phyloP scores from a whole-genome alignment of 768 basidiomycete species.

The Kondoa subrosea region DNA sequence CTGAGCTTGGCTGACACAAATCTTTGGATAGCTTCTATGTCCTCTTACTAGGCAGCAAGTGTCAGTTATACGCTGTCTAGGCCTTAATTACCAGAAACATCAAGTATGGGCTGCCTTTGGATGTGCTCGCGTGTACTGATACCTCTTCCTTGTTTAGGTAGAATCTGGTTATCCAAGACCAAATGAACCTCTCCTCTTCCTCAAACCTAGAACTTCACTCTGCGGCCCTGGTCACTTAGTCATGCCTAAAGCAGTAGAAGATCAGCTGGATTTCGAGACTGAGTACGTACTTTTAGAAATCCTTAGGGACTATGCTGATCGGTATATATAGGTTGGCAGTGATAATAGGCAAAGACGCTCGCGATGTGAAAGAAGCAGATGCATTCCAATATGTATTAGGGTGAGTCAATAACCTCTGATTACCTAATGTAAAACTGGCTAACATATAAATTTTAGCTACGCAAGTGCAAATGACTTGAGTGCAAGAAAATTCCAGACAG shows the following conservation, averaged over 20 bases:
- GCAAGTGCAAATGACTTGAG: slow-evolving; percentile 33
- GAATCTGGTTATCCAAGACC: slow-evolving; percentile 22
- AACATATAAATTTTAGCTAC: not conserved
- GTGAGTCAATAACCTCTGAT: slow-evolving; percentile 13
- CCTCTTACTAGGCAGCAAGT: slow-evolving; percentile 20
- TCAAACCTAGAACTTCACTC: slow-evolving; percentile 27
- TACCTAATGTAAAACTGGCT: not conserved
- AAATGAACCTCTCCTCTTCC: slow-evolving; percentile 25
- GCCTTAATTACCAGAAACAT: slow-evolving; percentile 27
- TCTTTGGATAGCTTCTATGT: slow-evolving; percentile 21
- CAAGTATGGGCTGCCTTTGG: slow-evolving; percentile 14
- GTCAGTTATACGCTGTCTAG: slow-evolving; percentile 25
- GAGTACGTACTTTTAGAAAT: not conserved
- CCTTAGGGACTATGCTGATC: not conserved
- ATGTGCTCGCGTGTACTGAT: not conserved
- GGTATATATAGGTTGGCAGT: slow-evolving; percentile 24
- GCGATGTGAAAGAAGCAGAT: slow-evolving; percentile 31
- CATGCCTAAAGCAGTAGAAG: slow-evolving; percentile 14
- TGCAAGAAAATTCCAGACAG: slow-evolving; percentile 30
- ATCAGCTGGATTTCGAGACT: slow-evolving; percentile 17
- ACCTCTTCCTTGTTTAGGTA: slow-evolving; percentile 9
- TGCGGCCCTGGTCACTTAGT: slow-evolving; percentile 19
- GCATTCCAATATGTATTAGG: slow-evolving; percentile 33
- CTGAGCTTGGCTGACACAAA: not conserved
- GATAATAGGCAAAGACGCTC: slow-evolving; percentile 33